Evolutionary conservation across 495 filamentous ascomycete genomes (phyloP).

Genomic region (Neurospora tetraspora): DNA sequence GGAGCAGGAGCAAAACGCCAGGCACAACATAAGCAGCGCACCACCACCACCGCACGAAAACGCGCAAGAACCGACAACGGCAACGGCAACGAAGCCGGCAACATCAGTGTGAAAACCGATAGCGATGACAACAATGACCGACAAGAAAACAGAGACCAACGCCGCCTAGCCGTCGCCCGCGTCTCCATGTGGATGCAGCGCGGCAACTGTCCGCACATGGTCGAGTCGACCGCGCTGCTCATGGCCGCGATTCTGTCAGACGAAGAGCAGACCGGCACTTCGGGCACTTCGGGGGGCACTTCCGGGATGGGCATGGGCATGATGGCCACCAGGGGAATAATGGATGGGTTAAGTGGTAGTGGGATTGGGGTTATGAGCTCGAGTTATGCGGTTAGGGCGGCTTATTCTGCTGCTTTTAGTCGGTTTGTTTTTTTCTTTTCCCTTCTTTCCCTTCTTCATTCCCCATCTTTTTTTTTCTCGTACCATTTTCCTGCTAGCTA

Average conservation of each 20-base stretch:
- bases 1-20: neutral
- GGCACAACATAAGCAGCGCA: neutral
- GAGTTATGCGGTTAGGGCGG: constrained; percentile 33
- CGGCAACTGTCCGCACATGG: constrained; percentile 68
- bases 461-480: neutral
- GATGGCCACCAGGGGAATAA: constrained; percentile 33
- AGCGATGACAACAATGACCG: neutral
- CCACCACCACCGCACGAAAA: neutral
- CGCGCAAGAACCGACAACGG: neutral
- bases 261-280: constrained; percentile 25
- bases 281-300: neutral
- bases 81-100: neutral
- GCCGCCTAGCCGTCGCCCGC: constrained; percentile 33
- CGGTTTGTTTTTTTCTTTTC: constrained; percentile 25
- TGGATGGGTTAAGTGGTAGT: constrained; percentile 21
- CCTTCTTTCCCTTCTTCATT: neutral
- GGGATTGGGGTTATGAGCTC: constrained; percentile 9
- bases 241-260: constrained; percentile 65
- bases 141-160: constrained; percentile 3
- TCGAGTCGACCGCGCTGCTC: constrained; percentile 72
- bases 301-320: constrained; percentile 36
- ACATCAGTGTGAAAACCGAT: neutral
- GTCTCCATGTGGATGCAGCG: constrained; percentile 51
- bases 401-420: constrained; percentile 39
- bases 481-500: neutral